Base-by-base conservation (phyloP, 192 early-diverging fungal genomes). In the Umbelopsis sp. region DNA sequence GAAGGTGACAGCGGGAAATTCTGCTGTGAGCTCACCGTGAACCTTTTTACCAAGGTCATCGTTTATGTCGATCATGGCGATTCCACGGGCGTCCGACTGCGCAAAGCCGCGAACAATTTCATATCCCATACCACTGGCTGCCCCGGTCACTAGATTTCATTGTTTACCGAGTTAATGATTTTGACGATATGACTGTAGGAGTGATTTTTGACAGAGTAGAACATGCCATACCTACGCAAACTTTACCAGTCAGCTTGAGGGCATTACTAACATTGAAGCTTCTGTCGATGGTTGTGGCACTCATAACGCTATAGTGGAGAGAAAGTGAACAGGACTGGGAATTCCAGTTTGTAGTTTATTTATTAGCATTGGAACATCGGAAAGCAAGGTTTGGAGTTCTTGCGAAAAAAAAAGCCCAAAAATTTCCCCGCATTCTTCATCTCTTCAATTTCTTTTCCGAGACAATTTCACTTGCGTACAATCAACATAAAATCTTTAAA, bases 41-140 rank as follows among this genome's bases (percentile, higher is more conserved):
- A 54, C 69, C 36, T 70, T 70, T 38, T 52, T 21, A 26, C 69
- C 69, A 22, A 70, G 52, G 52, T 70, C 50, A n/a, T 70, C 69
- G 47, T 53, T 50, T 6, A 70, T 53, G 26, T 70, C 69, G 25
- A 70, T 70, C 50, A 70, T 50, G 54, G 69, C 69, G 21, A 70
- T 10, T 5, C 49, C 69, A 21, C 34, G 45, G 10, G 69, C 69
- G 24, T 51, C 36, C 22, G 69, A 50, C 34, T 70, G 50, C 8
- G 51, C 69, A 41, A 54, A 70, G 14, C 50, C 69, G 51, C 69
- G 69, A 32, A 53, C 69, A 54, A 70, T 70, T 41, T 50, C 51
- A 70, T 70, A 54, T 38, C 69, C 69, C 69, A 70, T 70, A 10
- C 69, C 69, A 25, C 69, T 38, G 22, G 69, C 49, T 26, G 50